Conservation (phyloP, 495 filamentous ascomycete genomes). For the Penicillium verhagenii region DNA sequence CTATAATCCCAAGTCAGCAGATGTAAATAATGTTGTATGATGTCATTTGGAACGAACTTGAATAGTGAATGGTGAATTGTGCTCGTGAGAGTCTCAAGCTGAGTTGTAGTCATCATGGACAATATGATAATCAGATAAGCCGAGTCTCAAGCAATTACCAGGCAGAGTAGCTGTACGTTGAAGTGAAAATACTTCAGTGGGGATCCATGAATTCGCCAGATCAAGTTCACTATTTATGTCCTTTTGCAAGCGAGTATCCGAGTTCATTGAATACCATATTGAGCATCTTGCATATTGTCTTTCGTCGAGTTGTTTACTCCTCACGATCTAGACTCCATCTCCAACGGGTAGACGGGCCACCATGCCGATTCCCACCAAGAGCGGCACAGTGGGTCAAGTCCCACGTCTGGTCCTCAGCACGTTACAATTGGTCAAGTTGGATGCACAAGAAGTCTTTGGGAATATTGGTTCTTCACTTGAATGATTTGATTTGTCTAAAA, state of each 20-base stretch:
- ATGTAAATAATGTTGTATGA: neutral
- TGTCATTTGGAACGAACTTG: neutral
- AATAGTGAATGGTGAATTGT: neutral
- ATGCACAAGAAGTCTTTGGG: no score
- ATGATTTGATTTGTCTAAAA: conserved; percentile 47
- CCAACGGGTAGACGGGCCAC: conserved; percentile 11
- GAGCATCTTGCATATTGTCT: neutral
- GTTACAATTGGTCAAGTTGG: no score
- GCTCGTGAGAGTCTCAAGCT: neutral
- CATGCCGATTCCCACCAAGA: neutral
- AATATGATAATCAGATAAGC: neutral
- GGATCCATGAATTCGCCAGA: neutral
- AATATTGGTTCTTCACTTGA: conserved; percentile 9
- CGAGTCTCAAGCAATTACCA: neutral
- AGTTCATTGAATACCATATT: neutral
- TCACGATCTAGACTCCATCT: neutral
- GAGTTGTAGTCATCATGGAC: neutral
- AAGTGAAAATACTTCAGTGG: neutral
- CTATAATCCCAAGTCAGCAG: conserved; percentile 3
- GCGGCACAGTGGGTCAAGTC: neutral
- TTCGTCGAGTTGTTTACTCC: neutral
- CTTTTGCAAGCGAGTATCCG: neutral
- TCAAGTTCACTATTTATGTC: neutral
- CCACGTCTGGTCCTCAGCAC: no score
- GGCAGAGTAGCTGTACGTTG: no score